Conservation (phyloP, 345 rosid species). For the Camelina hispida region DNA sequence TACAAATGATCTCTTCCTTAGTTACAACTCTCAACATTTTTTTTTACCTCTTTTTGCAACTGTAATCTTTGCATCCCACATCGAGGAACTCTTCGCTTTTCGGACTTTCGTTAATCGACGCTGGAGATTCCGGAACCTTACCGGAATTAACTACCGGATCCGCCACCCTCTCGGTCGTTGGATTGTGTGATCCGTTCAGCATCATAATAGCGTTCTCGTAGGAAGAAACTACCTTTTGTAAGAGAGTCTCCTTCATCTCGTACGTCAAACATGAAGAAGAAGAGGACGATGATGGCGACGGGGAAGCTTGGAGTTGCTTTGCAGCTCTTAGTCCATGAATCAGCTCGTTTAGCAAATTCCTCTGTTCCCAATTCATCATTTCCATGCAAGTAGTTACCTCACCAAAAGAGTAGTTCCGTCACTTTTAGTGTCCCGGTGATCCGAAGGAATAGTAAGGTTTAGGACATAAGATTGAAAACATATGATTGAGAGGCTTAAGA, state of each 20-base stretch:
- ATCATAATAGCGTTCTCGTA: constrained; percentile 68
- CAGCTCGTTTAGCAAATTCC: constrained; percentile 58
- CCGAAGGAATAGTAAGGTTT: too few relatives aligned
- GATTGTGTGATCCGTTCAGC: constrained; percentile 47
- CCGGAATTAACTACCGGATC: background rate
- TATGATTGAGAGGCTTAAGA: too few relatives aligned
- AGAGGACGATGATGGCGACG: background rate
- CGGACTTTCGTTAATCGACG: constrained; percentile 64
- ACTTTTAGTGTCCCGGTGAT: background rate
- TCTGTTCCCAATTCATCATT: constrained; percentile 53
- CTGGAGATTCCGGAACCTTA: constrained; percentile 58
- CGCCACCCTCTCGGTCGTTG: background rate
- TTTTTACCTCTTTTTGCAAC: constrained; percentile 68
- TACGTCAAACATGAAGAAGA: constrained; percentile 14
- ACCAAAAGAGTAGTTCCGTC: background rate
- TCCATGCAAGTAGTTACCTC: constrained; percentile 5
- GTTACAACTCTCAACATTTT: background rate
- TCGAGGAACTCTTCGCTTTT: constrained; percentile 59
- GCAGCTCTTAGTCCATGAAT: constrained; percentile 62
- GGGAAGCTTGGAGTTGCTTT: constrained; percentile 55
- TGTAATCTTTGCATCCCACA: constrained; percentile 40
- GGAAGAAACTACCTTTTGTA: constrained; percentile 59
- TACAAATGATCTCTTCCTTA: background rate
- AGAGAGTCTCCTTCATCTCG: constrained; percentile 47
- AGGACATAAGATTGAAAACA: too few relatives aligned